These are phyloP conservation scores for Epichloe baconii DNA, from an alignment of 2,329 filamentous ascomycete genomes.

Conservation along the genomic window DNA sequence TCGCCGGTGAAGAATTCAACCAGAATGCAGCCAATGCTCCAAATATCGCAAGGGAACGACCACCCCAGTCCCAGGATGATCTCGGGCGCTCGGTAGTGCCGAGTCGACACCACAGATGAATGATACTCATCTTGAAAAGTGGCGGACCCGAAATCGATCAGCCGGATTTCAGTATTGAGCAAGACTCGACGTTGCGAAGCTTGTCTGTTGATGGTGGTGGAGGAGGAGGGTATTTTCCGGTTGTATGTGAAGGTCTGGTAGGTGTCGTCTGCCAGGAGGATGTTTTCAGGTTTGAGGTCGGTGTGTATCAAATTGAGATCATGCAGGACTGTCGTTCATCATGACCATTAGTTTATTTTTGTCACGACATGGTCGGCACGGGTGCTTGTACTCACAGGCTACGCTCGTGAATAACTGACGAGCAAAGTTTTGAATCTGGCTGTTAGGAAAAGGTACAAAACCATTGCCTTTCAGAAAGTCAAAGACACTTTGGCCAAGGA, in stretches of 20 bases:
- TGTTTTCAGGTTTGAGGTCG: constrained; percentile 59
- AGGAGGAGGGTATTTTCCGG: constrained; percentile 55
- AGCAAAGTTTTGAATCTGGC: constrained; percentile 94
- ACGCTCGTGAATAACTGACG: constrained; percentile 96
- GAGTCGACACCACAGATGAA: constrained; percentile 56
- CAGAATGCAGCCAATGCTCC: constrained; percentile 61
- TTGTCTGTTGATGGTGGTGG: constrained; percentile 43
- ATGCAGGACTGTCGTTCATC: constrained; percentile 56
- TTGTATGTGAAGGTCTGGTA: constrained; percentile 63
- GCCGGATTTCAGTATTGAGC: constrained; percentile 53
- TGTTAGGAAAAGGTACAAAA: constrained; percentile 96
- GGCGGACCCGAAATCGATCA: constrained; percentile 60
- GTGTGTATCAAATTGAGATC: constrained; percentile 97
- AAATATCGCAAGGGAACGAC: constrained; percentile 61
- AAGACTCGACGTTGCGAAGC: constrained; percentile 52
- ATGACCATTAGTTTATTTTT: not conserved
- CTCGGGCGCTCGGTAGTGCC: constrained; percentile 57
- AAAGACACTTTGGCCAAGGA: constrained; percentile 89
- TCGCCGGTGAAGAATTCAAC: constrained; percentile 62
- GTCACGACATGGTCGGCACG: not conserved
- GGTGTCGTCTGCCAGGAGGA: constrained; percentile 49
- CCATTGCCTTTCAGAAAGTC: constrained; percentile 93
- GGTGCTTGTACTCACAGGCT: constrained; percentile 56
- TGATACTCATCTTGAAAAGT: constrained; percentile 64
- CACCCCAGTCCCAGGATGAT: constrained; percentile 59